Evolutionary conservation across 1,139 yeast species (phyloP).

Genomic region (Starmera stellimalicola): DNA sequence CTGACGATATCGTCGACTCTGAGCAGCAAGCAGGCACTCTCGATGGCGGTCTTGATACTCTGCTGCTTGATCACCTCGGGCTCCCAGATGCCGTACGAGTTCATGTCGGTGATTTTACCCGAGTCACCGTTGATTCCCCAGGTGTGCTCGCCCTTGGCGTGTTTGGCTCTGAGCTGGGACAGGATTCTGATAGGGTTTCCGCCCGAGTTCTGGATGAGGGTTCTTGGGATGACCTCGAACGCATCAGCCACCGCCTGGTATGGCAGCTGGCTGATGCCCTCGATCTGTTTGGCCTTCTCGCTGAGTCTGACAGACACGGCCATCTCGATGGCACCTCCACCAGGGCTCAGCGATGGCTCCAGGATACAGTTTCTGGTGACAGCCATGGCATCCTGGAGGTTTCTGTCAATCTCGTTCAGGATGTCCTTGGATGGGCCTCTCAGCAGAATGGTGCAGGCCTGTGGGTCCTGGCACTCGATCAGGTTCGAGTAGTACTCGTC

Average conservation of each 20-base stretch:
- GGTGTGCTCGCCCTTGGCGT: constrained; percentile 79
- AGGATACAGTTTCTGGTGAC: constrained; percentile 93
- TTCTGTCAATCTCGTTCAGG: constrained; percentile 91
- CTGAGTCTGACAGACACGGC: constrained; percentile 86
- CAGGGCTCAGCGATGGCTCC: constrained; percentile 93
- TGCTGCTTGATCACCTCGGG: constrained; percentile 97
- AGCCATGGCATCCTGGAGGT: constrained; percentile 97
- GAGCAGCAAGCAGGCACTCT: constrained; percentile 87
- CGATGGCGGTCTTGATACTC: constrained; percentile 93
- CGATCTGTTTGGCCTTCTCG: constrained; percentile 85
- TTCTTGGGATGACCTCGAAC: constrained; percentile 95
- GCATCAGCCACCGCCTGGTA: constrained; percentile 99
- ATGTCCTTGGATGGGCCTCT: constrained; percentile 98
- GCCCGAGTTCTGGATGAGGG: constrained; percentile 94
- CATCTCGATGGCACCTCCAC: constrained; percentile 99
- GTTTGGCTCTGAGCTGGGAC: constrained; percentile 91
- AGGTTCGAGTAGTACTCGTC: constrained; percentile 93
- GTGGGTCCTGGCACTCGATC: constrained; percentile 74
- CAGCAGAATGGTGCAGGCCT: constrained; percentile 86
- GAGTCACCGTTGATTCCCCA: constrained; percentile 92
- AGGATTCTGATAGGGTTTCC: constrained; percentile 88
- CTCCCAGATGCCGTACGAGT: constrained; percentile 95
- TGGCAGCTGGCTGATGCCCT: constrained; percentile 97
- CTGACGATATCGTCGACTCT: constrained; percentile 97
- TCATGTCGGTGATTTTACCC: constrained; percentile 94